Base-by-base conservation (phyloP, 2,329 filamentous ascomycete genomes). In the Fusarium pseudocircinatum region DNA sequence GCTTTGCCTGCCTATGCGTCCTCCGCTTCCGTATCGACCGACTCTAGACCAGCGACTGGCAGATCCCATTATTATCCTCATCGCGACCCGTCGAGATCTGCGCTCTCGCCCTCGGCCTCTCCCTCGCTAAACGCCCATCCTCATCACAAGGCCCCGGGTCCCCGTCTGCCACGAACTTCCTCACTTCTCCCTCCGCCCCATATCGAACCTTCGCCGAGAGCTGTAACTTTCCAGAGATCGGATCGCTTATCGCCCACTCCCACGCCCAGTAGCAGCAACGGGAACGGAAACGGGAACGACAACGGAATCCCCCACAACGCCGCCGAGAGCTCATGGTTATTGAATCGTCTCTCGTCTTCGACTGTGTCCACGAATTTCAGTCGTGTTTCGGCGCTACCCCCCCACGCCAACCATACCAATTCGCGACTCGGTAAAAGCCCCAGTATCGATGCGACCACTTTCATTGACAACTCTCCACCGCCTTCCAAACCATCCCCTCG, bases 281-380 rank as follows among this genome's bases (percentile, higher is more conserved):
- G 64, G 43, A 79, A 47, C 46, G 54, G 64, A 40, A 79, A 47
- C 46, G 52, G 66, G 50, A 79, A 50, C 52, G 8, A 50, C 7
- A 40, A 70, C 46, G 52, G 63, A 58, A 79, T 78, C 60, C 80
- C 79, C 69, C 69, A 81, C 70, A 84, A 77, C 70, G 63, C 73
- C 49, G 65, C 81, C 77, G 85, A 87, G 63, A 80, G 82, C 49
- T 82, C 85, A 44, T 85, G 84, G 77, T 85, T 85, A 70, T 82
- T 86, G 68, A 86, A 88, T 76, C 84, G 86, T 76, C 88, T 86
- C 86, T 88, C 87, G 46, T 81, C 83, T 26, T 89, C 87, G 20
- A 87, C 87, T 57, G 78, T 81, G 14, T 88, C 87, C 46, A 61
- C 63, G 40, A 68, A 67, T 67, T 62, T 54, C 65, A 88, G 84